These are phyloP conservation scores for Phaffomyces opuntiae DNA, from an alignment of 805 yeast species.

Conservation along the genomic window DNA sequence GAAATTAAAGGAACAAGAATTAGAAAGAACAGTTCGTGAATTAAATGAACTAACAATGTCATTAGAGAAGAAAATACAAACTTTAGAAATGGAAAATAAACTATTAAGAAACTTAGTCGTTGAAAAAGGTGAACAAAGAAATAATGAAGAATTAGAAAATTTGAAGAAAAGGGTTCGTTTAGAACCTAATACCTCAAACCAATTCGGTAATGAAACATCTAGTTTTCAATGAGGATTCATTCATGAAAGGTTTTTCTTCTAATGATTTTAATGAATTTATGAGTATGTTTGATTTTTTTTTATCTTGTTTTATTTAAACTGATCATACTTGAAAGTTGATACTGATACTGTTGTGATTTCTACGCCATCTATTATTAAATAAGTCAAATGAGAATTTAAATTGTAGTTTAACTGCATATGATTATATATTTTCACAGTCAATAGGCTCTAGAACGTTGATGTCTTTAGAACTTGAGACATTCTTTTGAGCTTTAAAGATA, in stretches of 20 bases:
- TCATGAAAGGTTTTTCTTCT: neutral
- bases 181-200: neutral
- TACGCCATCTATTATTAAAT: no score
- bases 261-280: neutral
- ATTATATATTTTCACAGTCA: no score
- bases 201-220: neutral
- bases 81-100: slow-evolving; percentile 89
- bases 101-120: slow-evolving; percentile 77
- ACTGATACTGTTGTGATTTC: no score
- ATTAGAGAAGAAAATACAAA: slow-evolving; percentile 69
- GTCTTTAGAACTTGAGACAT: no score
- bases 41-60: slow-evolving; percentile 58
- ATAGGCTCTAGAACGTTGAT: no score
- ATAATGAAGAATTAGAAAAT: slow-evolving; percentile 44
- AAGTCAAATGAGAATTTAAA: no score
- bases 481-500: no score
- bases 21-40: slow-evolving; percentile 71
- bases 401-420: no score
- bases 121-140: slow-evolving; percentile 59
- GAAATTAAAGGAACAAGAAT: slow-evolving; percentile 85
- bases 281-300: no score
- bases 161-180: slow-evolving; percentile 39
- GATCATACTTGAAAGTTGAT: no score
- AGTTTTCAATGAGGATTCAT: neutral
- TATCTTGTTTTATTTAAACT: no score